phyloP scores from a whole-genome alignment of 768 basidiomycete genomes.

The Crucibulum laeve region DNA sequence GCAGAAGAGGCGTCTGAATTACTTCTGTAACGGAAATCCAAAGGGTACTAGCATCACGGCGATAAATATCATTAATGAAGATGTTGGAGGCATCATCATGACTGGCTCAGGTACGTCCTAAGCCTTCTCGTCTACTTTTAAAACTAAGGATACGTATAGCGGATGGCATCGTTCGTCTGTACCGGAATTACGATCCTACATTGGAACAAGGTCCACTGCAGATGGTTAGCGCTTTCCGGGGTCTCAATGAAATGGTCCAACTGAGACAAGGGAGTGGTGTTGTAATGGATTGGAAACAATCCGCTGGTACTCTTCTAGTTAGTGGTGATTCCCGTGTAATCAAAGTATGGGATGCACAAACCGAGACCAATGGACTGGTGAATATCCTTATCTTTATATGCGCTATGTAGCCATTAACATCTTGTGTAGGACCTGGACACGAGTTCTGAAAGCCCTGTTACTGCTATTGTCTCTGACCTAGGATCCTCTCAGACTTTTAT shows the following conservation, averaged over 20 bases:
- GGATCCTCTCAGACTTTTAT: conserved; percentile 77
- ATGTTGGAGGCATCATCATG: conserved; percentile 85
- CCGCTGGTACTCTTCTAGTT: conserved; percentile 77
- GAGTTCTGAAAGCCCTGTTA: conserved; percentile 85
- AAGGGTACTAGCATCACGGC: conserved; percentile 81
- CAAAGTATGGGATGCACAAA: conserved; percentile 92
- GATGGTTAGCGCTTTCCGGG: conserved; percentile 93
- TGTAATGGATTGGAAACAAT: conserved; percentile 92
- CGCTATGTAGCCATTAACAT: conserved; percentile 3
- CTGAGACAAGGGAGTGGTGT: conserved; percentile 78
- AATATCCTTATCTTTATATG: conserved; percentile 16
- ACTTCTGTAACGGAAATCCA: conserved; percentile 88
- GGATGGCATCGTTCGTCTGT: conserved; percentile 89
- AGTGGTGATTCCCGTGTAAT: conserved; percentile 90
- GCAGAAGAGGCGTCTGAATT: conserved; percentile 66
- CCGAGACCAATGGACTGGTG: conserved; percentile 75
- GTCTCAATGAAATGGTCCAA: conserved; percentile 71
- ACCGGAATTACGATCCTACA: conserved; percentile 83
- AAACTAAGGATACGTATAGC: conserved; percentile 40
- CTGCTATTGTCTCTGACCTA: conserved; percentile 75
- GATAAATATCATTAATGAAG: conserved; percentile 91
- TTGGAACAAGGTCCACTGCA: conserved; percentile 72
- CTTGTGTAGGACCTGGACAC: conserved; percentile 77
- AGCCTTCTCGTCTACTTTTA: not conserved
- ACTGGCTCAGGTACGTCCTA: conserved; percentile 71